These are phyloP conservation scores for Pistacia integerrima DNA, from an alignment of 345 rosid species.

Conservation along the genomic window DNA sequence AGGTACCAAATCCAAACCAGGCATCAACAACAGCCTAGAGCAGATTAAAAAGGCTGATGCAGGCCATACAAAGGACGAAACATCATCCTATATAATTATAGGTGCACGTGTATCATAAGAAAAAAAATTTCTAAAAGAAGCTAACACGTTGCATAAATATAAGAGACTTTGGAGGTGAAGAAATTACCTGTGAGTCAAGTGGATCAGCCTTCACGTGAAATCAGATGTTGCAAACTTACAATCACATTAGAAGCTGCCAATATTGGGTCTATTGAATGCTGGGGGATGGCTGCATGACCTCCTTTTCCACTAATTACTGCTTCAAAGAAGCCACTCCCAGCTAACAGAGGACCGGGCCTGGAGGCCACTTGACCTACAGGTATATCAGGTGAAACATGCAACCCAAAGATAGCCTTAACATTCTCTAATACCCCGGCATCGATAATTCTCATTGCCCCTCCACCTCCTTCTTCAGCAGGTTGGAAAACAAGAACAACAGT, in stretches of 20 bases:
- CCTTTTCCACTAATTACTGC: slow-evolving; percentile 85
- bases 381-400: slow-evolving; percentile 44
- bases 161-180: not conserved
- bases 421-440: slow-evolving; percentile 66
- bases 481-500: slow-evolving; percentile 82
- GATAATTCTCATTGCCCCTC: slow-evolving; percentile 72
- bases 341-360: slow-evolving; percentile 71
- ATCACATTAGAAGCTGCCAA: slow-evolving; percentile 82
- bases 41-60: not conserved
- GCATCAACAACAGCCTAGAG: not conserved
- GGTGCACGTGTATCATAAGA: not conserved
- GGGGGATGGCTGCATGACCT: slow-evolving; percentile 91
- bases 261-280: slow-evolving; percentile 74
- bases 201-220: slow-evolving; percentile 96
- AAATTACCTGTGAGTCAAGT: slow-evolving; percentile 76
- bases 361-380: slow-evolving; percentile 61
- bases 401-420: slow-evolving; percentile 73
- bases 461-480: slow-evolving; percentile 96
- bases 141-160: not conserved
- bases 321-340: slow-evolving; percentile 78
- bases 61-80: not conserved
- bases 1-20: not conserved
- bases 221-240: slow-evolving; percentile 81
- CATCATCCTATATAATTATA: not conserved
- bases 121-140: not conserved